Evolutionary conservation across 2,329 filamentous ascomycete species (phyloP).

Genomic region (Ascosphaera acerosa): DNA sequence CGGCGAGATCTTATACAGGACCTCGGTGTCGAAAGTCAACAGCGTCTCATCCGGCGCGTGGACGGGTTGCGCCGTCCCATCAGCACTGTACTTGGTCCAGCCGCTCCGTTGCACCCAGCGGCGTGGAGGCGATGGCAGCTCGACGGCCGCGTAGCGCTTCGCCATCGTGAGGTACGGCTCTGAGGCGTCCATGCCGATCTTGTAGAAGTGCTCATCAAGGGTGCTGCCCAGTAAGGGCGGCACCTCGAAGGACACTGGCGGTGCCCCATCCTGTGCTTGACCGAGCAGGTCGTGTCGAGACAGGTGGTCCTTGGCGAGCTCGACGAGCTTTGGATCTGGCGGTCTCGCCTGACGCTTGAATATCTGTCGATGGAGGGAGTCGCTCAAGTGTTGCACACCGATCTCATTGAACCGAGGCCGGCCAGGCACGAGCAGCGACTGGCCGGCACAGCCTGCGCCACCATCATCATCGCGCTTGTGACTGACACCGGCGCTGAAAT

Average conservation of each 20-base stretch:
- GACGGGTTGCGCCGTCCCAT: slow-evolving; percentile 47
- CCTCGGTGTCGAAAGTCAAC: slow-evolving; percentile 87
- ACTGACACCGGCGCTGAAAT: no score
- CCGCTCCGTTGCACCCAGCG: slow-evolving; percentile 61
- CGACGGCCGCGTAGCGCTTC: slow-evolving; percentile 42
- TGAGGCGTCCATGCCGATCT: slow-evolving; percentile 59
- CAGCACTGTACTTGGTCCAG: slow-evolving; percentile 75
- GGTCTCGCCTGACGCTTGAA: slow-evolving; percentile 33
- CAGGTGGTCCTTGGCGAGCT: slow-evolving; percentile 61
- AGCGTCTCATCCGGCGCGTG: slow-evolving; percentile 55
- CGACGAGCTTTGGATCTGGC: slow-evolving; percentile 45
- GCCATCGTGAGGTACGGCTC: slow-evolving; percentile 59
- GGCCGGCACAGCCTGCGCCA: no score
- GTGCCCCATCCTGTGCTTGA: slow-evolving; percentile 55
- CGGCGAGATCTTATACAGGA: slow-evolving; percentile 78
- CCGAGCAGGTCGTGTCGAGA: slow-evolving; percentile 64
- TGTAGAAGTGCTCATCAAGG: slow-evolving; percentile 85
- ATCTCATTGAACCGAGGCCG: slow-evolving; percentile 68
- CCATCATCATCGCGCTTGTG: no score
- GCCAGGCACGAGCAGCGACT: slow-evolving; percentile 15
- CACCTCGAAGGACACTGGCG: slow-evolving; percentile 65
- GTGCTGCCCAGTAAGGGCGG: slow-evolving; percentile 54
- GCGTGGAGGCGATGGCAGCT: slow-evolving; percentile 33
- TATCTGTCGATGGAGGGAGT: slow-evolving; percentile 56
- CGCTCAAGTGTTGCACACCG: slow-evolving; percentile 78